Evolutionary conservation across 1,284 basidiomycete genomes (phyloP), one percentile per base, ranked within the genome.

Genomic region (Xerocomus tenax): DNA sequence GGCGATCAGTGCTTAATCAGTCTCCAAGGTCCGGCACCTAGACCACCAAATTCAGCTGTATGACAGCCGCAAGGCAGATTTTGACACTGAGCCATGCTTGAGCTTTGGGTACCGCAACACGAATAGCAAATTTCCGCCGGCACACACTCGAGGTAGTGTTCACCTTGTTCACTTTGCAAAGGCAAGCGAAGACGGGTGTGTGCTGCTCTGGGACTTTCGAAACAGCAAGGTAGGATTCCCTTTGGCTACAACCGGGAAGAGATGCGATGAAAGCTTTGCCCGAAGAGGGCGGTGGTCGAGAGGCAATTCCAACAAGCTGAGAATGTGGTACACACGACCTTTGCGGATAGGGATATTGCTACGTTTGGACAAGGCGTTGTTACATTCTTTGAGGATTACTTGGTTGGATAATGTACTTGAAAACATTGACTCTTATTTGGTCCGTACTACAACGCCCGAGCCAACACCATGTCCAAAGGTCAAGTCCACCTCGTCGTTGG

Each of bases 141-240:
- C 52, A 46, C 61, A 61, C 41, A 61, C 57, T 40, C 64, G 65
- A 50, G 67, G 70, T 42, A 65, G 65, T 54, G 63, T 66, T 30
- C 54, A 59, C 52, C 60, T 69, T 49, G 65, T 64, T 38, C 67
- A 73, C 50, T 78, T 77, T 59, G 71, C 64, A 28, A 73, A 71
- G 50, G 74, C 74, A 16, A 74, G 69, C 59, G 58, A 64, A 41
- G 76, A 79, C 56, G 73, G 72, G 10, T 57, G 54, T 23, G 67
- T 78, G 23, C 58, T 69, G 10, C 56, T 76, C 19, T 80, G 77
- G 75, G 77, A 79, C 58, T 74, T 70, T 59, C 69, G 77, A 15
- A 73, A 74, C 50, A 54, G 56, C 13, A 72, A 73, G 67, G 75
- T 75, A 64, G 40, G 56, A 30, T 26, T 48, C 47, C 46, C 40